Evolutionary conservation across 208 protist genomes (phyloP).

Genomic region (Polymyxa betae): DNA sequence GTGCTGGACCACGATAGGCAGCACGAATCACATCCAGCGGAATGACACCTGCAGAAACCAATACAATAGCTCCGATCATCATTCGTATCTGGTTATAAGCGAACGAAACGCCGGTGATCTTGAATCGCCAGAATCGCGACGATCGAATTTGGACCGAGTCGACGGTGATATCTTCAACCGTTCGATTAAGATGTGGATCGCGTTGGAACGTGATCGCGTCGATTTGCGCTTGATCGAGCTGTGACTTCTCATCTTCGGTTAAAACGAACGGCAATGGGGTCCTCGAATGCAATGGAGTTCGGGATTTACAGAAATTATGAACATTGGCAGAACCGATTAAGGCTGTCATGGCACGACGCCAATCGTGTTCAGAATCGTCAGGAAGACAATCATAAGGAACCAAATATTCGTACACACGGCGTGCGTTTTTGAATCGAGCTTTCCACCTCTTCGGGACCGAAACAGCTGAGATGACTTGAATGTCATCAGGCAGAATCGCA

Average conservation of each 20-base stretch:
- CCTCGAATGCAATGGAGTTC: background rate
- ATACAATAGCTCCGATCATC: constrained; percentile 14
- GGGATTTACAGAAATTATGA: constrained; percentile 21
- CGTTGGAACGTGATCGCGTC: constrained; percentile 23
- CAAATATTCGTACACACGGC: constrained; percentile 29
- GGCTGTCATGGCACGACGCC: background rate
- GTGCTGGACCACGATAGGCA: background rate
- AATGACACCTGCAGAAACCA: background rate
- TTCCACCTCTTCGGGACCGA: constrained; percentile 9
- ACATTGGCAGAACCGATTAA: constrained; percentile 47
- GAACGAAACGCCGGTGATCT: background rate
- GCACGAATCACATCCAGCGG: background rate
- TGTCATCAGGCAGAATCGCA: background rate
- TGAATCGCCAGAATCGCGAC: background rate
- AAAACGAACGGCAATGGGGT: constrained; percentile 30
- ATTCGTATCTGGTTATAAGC: constrained; percentile 41
- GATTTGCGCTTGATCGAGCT: background rate
- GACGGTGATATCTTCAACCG: background rate
- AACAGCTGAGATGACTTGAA: background rate
- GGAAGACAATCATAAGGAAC: background rate
- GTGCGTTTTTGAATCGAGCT: background rate
- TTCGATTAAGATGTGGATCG: background rate
- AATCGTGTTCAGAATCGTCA: background rate
- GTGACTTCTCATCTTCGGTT: background rate
- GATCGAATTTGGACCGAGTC: background rate